Evolutionary conservation across 306 rosid species (phyloP), one percentile per base, ranked within the genome.

Genomic region (Inga leiocalycina): DNA sequence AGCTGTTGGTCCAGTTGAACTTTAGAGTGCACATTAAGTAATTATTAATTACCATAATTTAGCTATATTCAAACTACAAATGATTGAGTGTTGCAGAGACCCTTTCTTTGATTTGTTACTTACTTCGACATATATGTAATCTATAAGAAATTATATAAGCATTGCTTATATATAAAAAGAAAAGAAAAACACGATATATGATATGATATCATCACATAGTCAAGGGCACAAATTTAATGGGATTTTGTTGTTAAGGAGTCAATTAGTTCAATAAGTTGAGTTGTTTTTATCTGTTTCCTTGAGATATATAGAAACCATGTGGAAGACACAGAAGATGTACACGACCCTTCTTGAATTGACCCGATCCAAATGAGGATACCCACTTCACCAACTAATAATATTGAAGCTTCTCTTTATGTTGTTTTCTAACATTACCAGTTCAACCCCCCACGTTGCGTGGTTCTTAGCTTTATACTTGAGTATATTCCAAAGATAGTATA

Each of bases 11-110:
- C 94, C 77, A 43, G 91, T 85, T 91, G 87, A 88, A 90, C 87
- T 94, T 91, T 94, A 90, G 95, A 94, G 98, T 94, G 91, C 74
- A 75, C 52, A 83, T 83, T 65, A 94, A 92, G 98, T 85, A 89
- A 20, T 57, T 57, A 2, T 51, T 70, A 92, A 8, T 51, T n/a
- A 94, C 37, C 10, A 45, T 71, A 87, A 41, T 59, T 71, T 35
- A 66, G 80, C 62, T 71, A 10, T 71, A 13, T 79, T 52, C 77
- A 75, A 75, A 45, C 82, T 0, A 37, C 24, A 54, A 70, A 49
- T 71, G 39, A 76, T 74, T 48, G 71, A 84, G 75, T 84, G 57
- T 49, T 78, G 41, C 46, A 79, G 78, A 17, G 79, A 82, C 81
- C 78, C 75, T 43, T n/a, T 22, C 71, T 22, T 15, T 39, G 6